Evolutionary conservation across 768 basidiomycete species (phyloP).

Genomic region (Mycena pura): DNA sequence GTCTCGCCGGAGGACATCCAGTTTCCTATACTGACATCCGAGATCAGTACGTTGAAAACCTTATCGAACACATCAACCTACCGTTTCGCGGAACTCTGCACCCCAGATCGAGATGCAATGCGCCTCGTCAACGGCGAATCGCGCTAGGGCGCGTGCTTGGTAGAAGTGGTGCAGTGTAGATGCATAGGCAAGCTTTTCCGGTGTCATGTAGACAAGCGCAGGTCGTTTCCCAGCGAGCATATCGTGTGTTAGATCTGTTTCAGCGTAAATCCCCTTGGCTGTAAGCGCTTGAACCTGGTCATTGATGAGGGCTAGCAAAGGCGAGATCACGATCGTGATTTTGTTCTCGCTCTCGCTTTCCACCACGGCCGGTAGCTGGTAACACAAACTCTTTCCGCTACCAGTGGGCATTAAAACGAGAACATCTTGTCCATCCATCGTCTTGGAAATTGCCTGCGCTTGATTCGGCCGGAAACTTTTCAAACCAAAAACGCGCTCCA

Average conservation of each 20-base stretch:
- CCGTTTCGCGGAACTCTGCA: neutral
- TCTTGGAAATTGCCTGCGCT: constrained; percentile 61
- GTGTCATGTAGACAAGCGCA: constrained; percentile 8
- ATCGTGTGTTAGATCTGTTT: too few relatives aligned
- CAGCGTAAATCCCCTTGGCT: constrained; percentile 57
- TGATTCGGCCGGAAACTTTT: neutral
- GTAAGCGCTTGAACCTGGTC: constrained; percentile 67
- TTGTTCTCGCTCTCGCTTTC: constrained; percentile 46
- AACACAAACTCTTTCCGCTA: constrained; percentile 70
- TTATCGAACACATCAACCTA: neutral
- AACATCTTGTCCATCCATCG: constrained; percentile 63
- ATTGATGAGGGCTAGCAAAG: constrained; percentile 67
- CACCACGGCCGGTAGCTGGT: constrained; percentile 72
- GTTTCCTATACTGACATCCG: constrained; percentile 49
- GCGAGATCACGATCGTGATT: constrained; percentile 73
- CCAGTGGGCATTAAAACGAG: constrained; percentile 81
- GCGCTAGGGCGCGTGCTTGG: neutral
- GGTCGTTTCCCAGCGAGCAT: neutral
- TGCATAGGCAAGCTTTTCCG: neutral
- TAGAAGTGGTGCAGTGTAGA: too few relatives aligned
- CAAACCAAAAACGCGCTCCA: neutral
- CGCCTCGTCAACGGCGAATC: constrained; percentile 15
- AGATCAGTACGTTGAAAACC: neutral
- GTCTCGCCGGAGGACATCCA: constrained; percentile 57
- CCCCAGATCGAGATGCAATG: constrained; percentile 15